These are phyloP conservation scores for Ogataea ramenticola DNA, from an alignment of 805 yeast species.

Conservation along the genomic window DNA sequence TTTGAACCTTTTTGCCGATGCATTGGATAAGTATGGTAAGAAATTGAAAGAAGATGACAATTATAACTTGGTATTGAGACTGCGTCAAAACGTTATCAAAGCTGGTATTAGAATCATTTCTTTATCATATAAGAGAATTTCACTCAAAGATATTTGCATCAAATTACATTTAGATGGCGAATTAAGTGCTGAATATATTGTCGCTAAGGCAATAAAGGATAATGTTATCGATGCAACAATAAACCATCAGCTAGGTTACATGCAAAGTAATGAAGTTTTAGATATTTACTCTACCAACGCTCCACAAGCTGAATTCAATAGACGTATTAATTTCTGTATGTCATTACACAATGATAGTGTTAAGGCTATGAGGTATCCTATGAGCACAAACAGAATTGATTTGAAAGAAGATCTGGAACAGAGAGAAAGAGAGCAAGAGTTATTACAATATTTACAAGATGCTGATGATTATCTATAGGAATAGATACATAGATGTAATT, in stretches of 20 bases:
- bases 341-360: constrained; percentile 86
- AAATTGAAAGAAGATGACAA: constrained; percentile 69
- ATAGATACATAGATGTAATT: not conserved
- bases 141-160: constrained; percentile 88
- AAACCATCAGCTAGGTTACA: constrained; percentile 83
- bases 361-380: constrained; percentile 91
- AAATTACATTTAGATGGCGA: constrained; percentile 89
- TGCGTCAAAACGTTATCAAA: constrained; percentile 95
- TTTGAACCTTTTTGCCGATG: constrained; percentile 68
- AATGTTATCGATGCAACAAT: constrained; percentile 95
- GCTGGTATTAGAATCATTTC: constrained; percentile 95
- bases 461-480: constrained; percentile 29
- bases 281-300: constrained; percentile 82
- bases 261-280: constrained; percentile 80
- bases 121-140: constrained; percentile 81
- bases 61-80: constrained; percentile 75
- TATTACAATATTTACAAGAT: constrained; percentile 34
- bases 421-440: constrained; percentile 44
- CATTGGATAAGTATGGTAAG: constrained; percentile 54
- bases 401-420: constrained; percentile 46
- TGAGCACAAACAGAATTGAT: constrained; percentile 43
- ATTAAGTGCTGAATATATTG: constrained; percentile 94
- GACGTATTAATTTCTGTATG: constrained; percentile 89
- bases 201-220: constrained; percentile 93
- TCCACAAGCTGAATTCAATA: constrained; percentile 86